These are phyloP conservation scores for Taphrina deformans DNA, from an alignment of 1,139 yeast species.

Conservation along the genomic window DNA sequence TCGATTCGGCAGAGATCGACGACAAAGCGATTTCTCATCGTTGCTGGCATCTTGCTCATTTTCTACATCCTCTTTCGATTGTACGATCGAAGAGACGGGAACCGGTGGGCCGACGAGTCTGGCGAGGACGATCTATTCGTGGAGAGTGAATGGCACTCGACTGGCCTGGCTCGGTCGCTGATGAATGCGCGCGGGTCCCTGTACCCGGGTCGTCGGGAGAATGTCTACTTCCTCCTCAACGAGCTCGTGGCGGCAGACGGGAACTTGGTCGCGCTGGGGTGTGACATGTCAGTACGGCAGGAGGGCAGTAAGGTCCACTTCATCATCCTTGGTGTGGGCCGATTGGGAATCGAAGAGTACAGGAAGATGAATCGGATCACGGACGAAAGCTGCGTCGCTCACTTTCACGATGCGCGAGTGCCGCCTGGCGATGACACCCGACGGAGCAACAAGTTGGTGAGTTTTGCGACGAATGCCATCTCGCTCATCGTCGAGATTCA, in stretches of 20 bases:
- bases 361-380: background rate
- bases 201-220: background rate
- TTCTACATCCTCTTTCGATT: background rate
- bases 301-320: background rate
- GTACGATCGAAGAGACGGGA: background rate
- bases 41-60: background rate
- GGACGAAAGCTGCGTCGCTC: background rate
- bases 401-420: constrained; percentile 16
- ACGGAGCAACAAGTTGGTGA: background rate
- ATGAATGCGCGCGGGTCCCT: background rate
- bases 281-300: background rate
- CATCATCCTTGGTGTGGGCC: constrained; percentile 2
- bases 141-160: background rate
- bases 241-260: background rate
- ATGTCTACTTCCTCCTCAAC: constrained; percentile 2
- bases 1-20: background rate
- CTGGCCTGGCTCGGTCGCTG: background rate
- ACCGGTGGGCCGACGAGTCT: background rate
- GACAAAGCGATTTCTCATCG: background rate
- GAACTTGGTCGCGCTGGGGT: background rate
- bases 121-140: constrained; percentile 9
- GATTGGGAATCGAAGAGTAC: background rate
- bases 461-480: background rate
- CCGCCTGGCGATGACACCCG: background rate
- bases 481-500: background rate